These are phyloP conservation scores for Xylaria flabelliformis DNA, from an alignment of 495 filamentous ascomycete genomes.

Conservation along the genomic window DNA sequence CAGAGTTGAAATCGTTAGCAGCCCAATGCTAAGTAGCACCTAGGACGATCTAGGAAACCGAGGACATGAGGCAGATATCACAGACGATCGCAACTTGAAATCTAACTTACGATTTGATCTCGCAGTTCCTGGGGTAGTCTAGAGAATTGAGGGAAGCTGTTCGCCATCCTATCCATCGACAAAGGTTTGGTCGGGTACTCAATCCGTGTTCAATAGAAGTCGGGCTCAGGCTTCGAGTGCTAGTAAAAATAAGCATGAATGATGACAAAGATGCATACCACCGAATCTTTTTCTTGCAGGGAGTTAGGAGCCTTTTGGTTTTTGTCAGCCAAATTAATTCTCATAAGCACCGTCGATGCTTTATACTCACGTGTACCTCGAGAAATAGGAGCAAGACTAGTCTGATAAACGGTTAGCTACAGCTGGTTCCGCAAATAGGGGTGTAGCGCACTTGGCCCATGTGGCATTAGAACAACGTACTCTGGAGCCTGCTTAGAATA, in stretches of 20 bases:
- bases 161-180: slow-evolving; percentile 9
- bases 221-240: background rate
- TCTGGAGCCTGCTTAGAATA: background rate
- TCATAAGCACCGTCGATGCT: background rate
- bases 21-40: background rate
- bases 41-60: background rate
- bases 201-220: background rate
- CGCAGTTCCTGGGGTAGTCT: slow-evolving; percentile 39
- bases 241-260: background rate
- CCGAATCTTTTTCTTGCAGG: background rate
- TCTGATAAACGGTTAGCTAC: background rate
- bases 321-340: background rate
- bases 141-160: slow-evolving; percentile 37
- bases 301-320: background rate
- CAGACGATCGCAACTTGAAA: background rate
- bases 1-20: slow-evolving; percentile 4
- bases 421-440: background rate
- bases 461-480: background rate
- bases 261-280: background rate
- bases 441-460: background rate
- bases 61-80: background rate
- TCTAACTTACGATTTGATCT: slow-evolving; percentile 33
- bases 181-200: background rate
- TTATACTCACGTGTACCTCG: background rate
- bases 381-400: background rate